Base-by-base conservation (phyloP, 179 eudicot species). In the Dionaea muscipula region DNA sequence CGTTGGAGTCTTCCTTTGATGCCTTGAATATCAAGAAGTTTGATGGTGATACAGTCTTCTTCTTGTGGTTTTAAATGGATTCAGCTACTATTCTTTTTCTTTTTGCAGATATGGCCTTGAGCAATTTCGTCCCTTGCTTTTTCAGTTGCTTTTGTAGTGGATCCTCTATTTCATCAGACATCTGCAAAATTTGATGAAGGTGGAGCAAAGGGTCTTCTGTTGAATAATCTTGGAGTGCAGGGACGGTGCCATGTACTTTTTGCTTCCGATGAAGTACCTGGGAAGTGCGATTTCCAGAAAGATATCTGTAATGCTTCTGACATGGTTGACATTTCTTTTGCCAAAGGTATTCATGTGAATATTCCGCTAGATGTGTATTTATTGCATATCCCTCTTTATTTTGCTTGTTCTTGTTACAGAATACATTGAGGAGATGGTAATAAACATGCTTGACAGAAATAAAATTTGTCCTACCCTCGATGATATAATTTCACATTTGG, bases 141-240 rank as follows among this genome's bases (percentile, higher is more conserved):
- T 49, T 31, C 9, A 91, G 95, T 74, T 72, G 91, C 98, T 53
- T 91, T 87, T 70, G 85, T 80, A 7, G 96, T 91, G 61, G 98
- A 91, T 70, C 98, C 98, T 74, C 83, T 91, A 56, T 91, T 84
- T 66, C 95, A 91, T 59, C 98, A 91, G 68, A 91, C 91, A 61
- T 80, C 98, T 47, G 91, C 98, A 13, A 96, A 91, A 72, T 84
- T 87, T 71, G 98, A 91, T 72, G 98, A 91, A 72, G 98, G 95
- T 36, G 98, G 96, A 56, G 95, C 98, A 35, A 91, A 87, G 82
- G 98, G 98, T 66, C 73, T 91, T 28, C 74, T 91, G 41, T 54
- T 91, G 75, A 78, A 87, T 60, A 86, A 87, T 68, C 94, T 91
- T 63, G 96, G 95, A 51, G 83, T 91, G 41, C 87, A 82, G 64